phyloP scores from a whole-genome alignment of 2,329 filamentous ascomycete genomes.

The Ilyonectria mors-panacis region DNA sequence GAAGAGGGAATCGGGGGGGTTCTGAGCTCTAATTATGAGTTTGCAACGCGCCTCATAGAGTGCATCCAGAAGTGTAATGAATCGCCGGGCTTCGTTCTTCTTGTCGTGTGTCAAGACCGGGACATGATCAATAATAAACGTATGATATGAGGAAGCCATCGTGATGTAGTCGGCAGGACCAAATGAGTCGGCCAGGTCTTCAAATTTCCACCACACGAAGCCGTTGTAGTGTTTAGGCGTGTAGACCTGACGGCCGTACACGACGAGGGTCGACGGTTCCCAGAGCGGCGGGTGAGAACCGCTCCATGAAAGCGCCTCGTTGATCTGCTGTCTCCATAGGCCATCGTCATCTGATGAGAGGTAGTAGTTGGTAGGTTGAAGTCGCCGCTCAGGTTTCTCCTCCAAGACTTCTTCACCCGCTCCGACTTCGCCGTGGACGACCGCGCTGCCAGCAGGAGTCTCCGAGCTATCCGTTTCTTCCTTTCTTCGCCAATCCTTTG shows the following conservation, averaged over 20 bases:
- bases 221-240: constrained; percentile 73
- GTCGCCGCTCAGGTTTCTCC: constrained; percentile 35
- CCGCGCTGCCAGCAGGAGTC: constrained; percentile 1
- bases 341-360: constrained; percentile 48
- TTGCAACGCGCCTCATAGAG: constrained; percentile 88
- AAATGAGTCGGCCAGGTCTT: constrained; percentile 76
- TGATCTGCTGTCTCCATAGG: constrained; percentile 46
- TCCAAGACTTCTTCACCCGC: constrained; percentile 19
- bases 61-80: constrained; percentile 86
- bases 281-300: constrained; percentile 52
- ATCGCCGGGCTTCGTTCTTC: constrained; percentile 85
- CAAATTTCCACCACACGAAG: constrained; percentile 76
- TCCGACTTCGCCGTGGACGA: constrained; percentile 6
- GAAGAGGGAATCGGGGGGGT: constrained; percentile 81
- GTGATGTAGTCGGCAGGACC: constrained; percentile 89
- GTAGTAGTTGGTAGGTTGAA: constrained; percentile 52
- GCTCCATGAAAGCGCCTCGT: constrained; percentile 44
- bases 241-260: constrained; percentile 75
- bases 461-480: constrained; percentile 55
- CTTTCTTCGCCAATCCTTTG: constrained; percentile 77
- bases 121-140: constrained; percentile 79
- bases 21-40: constrained; percentile 77
- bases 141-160: constrained; percentile 84
- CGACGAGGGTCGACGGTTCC: constrained; percentile 60
- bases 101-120: constrained; percentile 76